Conservation (phyloP, 495 filamentous ascomycete genomes). For the Penicillium atrosanguineum region DNA sequence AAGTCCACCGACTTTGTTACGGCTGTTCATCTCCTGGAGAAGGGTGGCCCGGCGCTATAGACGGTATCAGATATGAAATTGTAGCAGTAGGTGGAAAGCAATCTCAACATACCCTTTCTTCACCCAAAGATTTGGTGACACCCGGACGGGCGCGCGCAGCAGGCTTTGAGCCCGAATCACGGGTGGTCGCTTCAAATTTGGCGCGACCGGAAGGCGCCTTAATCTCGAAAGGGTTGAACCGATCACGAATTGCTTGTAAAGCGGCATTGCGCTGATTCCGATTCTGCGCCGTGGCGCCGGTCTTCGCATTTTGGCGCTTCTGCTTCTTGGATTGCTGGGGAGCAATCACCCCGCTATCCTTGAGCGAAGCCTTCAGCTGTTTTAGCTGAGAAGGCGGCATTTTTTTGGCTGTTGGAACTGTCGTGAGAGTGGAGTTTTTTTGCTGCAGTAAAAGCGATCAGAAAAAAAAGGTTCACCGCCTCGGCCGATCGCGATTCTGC, state of each 20-base stretch:
- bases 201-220: conserved; percentile 63
- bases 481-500: conserved; percentile 33
- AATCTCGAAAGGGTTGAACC: conserved; percentile 97
- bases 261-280: conserved; percentile 72
- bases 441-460: conserved; percentile 11
- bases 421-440: conserved; percentile 20
- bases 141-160: conserved; percentile 62
- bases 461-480: conserved; percentile 40
- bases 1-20: conserved; percentile 89
- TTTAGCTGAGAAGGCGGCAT: conserved; percentile 98
- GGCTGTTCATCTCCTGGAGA: conserved; percentile 77
- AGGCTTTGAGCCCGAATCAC: conserved; percentile 50
- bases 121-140: conserved; percentile 78
- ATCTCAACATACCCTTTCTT: conserved; percentile 67
- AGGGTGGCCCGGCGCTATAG: conserved; percentile 72
- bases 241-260: conserved; percentile 80
- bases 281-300: conserved; percentile 57
- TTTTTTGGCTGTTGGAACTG: conserved; percentile 21
- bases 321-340: conserved; percentile 92
- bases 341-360: conserved; percentile 81
- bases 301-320: conserved; percentile 68
- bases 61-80: conserved; percentile 4
- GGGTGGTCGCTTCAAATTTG: conserved; percentile 74
- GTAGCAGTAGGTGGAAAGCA: not conserved
- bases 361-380: conserved; percentile 84